Percentiles rank a stretch among this genome's conserved stretches.
These are phyloP conservation scores for Knufia fluminis DNA, from an alignment of 2,329 filamentous ascomycete species.

Conservation along the genomic window DNA sequence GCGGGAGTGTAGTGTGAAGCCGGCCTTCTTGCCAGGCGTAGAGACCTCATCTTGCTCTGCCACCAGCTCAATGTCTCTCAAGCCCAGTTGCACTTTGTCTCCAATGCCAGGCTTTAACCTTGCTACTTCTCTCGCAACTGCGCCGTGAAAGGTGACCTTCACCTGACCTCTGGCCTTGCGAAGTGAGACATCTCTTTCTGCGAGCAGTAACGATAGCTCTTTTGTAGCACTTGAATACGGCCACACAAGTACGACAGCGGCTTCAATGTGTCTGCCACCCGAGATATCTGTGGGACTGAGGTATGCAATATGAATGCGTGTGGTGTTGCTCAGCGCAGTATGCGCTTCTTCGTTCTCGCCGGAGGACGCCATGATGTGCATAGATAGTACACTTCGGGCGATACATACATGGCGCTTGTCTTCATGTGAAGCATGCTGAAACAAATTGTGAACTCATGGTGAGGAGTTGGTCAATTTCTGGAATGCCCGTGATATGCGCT, in stretches of 20 bases:
- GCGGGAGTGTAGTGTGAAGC: conserved; percentile 47
- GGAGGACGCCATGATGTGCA: neutral
- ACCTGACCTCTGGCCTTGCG: conserved; percentile 71
- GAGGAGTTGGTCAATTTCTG: neutral
- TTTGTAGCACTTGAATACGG: conserved; percentile 73
- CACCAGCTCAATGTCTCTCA: conserved; percentile 60
- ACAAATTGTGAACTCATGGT: neutral
- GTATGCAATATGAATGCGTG: conserved; percentile 28
- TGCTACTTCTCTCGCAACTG: conserved; percentile 60
- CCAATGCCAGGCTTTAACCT: conserved; percentile 64
- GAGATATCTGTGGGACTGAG: conserved; percentile 24
- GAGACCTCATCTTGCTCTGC: conserved; percentile 42
- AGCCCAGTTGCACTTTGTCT: conserved; percentile 60
- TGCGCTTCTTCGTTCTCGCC: conserved; percentile 1
- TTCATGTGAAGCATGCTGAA: neutral
- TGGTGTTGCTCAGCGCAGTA: neutral
- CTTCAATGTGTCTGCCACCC: conserved; percentile 43
- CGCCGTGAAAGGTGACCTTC: conserved; percentile 63
- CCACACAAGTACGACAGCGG: conserved; percentile 78
- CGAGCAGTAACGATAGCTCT: conserved; percentile 68
- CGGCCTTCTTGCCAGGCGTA: conserved; percentile 48
- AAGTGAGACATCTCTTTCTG: conserved; percentile 74
- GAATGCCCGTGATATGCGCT: neutral
- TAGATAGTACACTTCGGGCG: neutral
- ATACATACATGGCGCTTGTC: neutral